Evolutionary conservation across 805 yeast genomes (phyloP).

Genomic region (Ogataea haglerorum): DNA sequence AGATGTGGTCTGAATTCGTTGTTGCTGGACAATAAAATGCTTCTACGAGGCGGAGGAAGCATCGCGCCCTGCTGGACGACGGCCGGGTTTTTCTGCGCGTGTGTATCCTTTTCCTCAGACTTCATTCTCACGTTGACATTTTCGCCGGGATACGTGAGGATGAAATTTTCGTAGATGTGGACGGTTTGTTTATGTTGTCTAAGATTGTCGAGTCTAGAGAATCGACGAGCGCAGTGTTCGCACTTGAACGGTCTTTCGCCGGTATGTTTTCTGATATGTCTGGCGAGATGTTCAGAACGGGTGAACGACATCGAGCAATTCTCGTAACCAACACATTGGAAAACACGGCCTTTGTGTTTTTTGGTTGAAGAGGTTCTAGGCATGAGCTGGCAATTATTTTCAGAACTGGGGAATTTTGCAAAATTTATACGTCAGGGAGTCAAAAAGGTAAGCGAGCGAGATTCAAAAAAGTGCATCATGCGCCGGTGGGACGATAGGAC

Average conservation of each 20-base stretch:
- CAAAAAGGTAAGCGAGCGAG: slow-evolving; percentile 9
- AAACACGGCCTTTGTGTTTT: slow-evolving; percentile 57
- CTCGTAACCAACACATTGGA: slow-evolving; percentile 82
- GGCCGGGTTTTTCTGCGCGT: slow-evolving; percentile 6
- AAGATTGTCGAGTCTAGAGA: slow-evolving; percentile 81
- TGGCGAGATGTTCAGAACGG: slow-evolving; percentile 85
- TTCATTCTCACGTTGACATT: slow-evolving; percentile 30
- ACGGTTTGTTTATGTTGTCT: slow-evolving; percentile 90
- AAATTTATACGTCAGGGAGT: slow-evolving; percentile 2
- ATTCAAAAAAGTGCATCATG: slow-evolving; percentile 8
- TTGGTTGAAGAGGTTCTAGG: slow-evolving; percentile 6
- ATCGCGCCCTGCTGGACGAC: slow-evolving; percentile 24
- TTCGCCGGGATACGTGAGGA: slow-evolving; percentile 34
- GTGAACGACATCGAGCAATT: slow-evolving; percentile 88
- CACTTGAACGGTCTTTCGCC: slow-evolving; percentile 94
- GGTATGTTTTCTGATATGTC: slow-evolving; percentile 90
- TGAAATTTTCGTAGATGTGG: slow-evolving; percentile 49
- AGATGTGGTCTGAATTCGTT: slow-evolving; percentile 30
- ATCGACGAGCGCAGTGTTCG: slow-evolving; percentile 72
- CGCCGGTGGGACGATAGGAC: background rate
- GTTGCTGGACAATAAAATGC: slow-evolving; percentile 12
- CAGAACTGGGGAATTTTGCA: background rate
- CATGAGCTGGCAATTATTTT: slow-evolving; percentile 2
- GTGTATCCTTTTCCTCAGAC: slow-evolving; percentile 17
- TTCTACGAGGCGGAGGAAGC: slow-evolving; percentile 32